Evolutionary conservation across 2,329 filamentous ascomycete genomes (phyloP).

Genomic region (Sarocladium strictum): DNA sequence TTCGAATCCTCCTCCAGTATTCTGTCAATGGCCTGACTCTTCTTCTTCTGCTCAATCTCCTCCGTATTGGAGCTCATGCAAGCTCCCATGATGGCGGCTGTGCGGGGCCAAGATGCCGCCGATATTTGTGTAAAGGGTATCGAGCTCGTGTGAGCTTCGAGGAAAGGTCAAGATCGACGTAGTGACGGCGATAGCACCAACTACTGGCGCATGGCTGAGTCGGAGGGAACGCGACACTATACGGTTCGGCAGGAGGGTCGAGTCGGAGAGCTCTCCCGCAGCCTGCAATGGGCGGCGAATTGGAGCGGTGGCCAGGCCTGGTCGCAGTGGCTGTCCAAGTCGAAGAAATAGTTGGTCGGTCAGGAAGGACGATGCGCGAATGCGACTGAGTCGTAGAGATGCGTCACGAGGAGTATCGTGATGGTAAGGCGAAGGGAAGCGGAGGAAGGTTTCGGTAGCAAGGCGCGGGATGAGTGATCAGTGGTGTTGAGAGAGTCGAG

Average conservation of each 20-base stretch:
- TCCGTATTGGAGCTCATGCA: slow-evolving; percentile 88
- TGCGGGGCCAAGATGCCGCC: slow-evolving; percentile 11
- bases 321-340: neutral
- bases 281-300: neutral
- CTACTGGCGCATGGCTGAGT: slow-evolving; percentile 11
- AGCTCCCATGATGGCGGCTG: slow-evolving; percentile 65
- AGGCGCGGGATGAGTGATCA: neutral
- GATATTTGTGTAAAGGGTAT: neutral
- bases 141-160: neutral
- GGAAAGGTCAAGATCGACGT: neutral
- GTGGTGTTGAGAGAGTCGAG: neutral
- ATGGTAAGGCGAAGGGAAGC: neutral
- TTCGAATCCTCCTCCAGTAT: slow-evolving; percentile 91
- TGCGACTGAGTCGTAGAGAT: neutral
- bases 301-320: slow-evolving; percentile 5
- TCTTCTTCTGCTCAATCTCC: slow-evolving; percentile 89
- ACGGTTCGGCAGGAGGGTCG: neutral
- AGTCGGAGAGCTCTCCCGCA: slow-evolving; percentile 1
- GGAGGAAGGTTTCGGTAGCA: slow-evolving; percentile 4
- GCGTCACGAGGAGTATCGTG: neutral
- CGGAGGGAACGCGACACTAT: neutral
- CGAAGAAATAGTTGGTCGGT: neutral
- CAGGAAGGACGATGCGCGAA: neutral
- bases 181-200: slow-evolving; percentile 4
- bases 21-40: slow-evolving; percentile 92